Conservation (phyloP, 1,284 basidiomycete species). For the Fereydounia khargensis region DNA sequence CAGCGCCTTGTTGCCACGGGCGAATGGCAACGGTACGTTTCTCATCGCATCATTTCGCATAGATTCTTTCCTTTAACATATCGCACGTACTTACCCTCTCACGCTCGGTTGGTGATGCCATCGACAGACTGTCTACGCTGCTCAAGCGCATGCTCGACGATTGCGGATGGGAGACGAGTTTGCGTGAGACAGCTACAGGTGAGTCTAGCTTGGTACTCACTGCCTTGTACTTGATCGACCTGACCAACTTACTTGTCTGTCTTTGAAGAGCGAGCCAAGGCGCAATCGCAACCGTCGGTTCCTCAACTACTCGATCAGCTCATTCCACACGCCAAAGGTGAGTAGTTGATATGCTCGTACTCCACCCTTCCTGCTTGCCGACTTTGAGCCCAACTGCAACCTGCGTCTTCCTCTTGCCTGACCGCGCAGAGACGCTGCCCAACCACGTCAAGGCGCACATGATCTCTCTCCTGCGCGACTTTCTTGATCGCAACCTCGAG, state of each 20-base stretch:
- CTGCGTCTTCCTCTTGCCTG: no score
- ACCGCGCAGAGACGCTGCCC: conserved; percentile 31
- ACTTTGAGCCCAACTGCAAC: no score
- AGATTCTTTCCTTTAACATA: no score
- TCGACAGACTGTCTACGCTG: conserved; percentile 12
- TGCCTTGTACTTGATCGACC: no score
- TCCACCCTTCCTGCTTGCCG: no score
- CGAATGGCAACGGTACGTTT: conserved; percentile 20
- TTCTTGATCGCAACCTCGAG: conserved; percentile 36
- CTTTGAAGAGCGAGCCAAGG: conserved; percentile 13
- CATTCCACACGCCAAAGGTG: conserved; percentile 29
- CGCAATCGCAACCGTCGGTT: conserved; percentile 7
- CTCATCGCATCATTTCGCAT: neutral
- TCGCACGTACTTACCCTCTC: no score
- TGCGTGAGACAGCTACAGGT: conserved; percentile 7
- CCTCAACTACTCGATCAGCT: conserved; percentile 21
- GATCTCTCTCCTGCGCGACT: conserved; percentile 28
- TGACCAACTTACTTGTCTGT: no score
- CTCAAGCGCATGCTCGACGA: conserved; percentile 33
- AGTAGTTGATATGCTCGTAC: no score
- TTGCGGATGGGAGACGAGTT: conserved; percentile 17
- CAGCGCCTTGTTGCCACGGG: conserved; percentile 34
- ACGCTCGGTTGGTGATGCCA: neutral
- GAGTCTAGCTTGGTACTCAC: no score
- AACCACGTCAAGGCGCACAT: conserved; percentile 27